Evolutionary conservation across 768 basidiomycete species (phyloP).

Genomic region (Lactarius akahatsu): DNA sequence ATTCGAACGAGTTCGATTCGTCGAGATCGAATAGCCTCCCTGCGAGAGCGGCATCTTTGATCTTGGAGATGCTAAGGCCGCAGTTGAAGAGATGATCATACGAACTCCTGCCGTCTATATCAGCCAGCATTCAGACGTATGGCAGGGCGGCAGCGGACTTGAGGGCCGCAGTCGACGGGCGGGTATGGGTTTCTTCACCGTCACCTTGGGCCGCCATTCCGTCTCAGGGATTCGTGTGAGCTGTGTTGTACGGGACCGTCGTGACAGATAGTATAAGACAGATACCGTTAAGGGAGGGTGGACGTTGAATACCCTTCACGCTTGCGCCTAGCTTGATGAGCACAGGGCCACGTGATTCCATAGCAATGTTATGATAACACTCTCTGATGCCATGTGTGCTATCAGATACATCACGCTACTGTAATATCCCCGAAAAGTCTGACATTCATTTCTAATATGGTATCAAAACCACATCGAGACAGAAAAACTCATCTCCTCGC

Average conservation of each 20-base stretch:
- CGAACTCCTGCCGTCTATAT: conserved; percentile 36
- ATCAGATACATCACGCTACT: neutral
- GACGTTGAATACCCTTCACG: neutral
- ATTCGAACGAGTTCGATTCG: conserved; percentile 40
- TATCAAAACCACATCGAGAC: conserved; percentile 87
- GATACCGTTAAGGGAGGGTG: neutral
- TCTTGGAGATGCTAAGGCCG: conserved; percentile 55
- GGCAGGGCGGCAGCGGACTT: conserved; percentile 14
- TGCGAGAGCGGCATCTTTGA: conserved; percentile 64
- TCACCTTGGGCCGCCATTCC: conserved; percentile 21
- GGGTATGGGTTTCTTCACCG: conserved; percentile 6
- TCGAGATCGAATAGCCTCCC: conserved; percentile 54
- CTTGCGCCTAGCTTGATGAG: neutral
- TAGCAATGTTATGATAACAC: too few relatives aligned
- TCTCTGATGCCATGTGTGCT: too few relatives aligned
- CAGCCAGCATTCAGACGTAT: conserved; percentile 13
- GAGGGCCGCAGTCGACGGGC: conserved; percentile 15
- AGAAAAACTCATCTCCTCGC: conserved; percentile 79
- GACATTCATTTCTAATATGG: neutral
- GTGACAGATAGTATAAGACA: conserved; percentile 3
- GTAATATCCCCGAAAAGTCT: neutral
- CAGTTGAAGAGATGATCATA: conserved; percentile 52
- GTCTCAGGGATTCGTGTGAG: neutral
- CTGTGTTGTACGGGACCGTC: conserved; percentile 15
- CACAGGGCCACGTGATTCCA: neutral